Conservation (phyloP, 1,284 basidiomycete genomes). For the Hortiboletus rubellus region DNA sequence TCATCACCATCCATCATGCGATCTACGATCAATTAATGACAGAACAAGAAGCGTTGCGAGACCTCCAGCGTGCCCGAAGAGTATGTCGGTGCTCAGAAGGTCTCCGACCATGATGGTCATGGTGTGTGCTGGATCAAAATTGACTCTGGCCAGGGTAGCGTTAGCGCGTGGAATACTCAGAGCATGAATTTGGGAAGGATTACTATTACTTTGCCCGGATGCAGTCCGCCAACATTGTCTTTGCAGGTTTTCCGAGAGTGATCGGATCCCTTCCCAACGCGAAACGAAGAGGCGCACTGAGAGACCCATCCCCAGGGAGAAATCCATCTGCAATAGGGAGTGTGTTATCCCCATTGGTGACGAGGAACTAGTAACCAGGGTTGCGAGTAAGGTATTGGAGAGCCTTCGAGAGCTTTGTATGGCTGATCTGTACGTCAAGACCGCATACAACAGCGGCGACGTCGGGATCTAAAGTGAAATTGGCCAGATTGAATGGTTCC, state of each 20-base stretch:
- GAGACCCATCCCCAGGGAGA: conserved; percentile 82
- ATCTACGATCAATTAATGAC: conserved; percentile 56
- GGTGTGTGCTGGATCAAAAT: conserved; percentile 82
- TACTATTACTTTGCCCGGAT: conserved; percentile 94
- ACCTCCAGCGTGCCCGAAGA: conserved; percentile 87
- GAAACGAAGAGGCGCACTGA: conserved; percentile 81
- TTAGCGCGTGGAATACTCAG: neutral
- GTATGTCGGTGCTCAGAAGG: conserved; percentile 91
- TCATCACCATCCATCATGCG: conserved; percentile 1
- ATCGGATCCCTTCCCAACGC: conserved; percentile 74
- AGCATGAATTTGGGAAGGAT: conserved; percentile 26
- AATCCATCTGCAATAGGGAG: conserved; percentile 83
- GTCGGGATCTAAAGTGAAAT: conserved; percentile 71
- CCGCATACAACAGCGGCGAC: conserved; percentile 93
- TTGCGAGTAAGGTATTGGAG: conserved; percentile 87
- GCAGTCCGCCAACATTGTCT: conserved; percentile 92
- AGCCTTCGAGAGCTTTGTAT: conserved; percentile 92
- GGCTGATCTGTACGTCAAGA: conserved; percentile 78
- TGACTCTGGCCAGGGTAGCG: conserved; percentile 53
- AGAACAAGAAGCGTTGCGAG: conserved; percentile 89
- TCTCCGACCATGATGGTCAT: conserved; percentile 95
- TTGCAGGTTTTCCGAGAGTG: conserved; percentile 89
- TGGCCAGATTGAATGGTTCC: conserved; percentile 67
- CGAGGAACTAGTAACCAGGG: conserved; percentile 82
- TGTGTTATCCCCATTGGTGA: conserved; percentile 92